phyloP scores from a whole-genome alignment of 2,329 filamentous ascomycete species.

The Fusarium sp. region DNA sequence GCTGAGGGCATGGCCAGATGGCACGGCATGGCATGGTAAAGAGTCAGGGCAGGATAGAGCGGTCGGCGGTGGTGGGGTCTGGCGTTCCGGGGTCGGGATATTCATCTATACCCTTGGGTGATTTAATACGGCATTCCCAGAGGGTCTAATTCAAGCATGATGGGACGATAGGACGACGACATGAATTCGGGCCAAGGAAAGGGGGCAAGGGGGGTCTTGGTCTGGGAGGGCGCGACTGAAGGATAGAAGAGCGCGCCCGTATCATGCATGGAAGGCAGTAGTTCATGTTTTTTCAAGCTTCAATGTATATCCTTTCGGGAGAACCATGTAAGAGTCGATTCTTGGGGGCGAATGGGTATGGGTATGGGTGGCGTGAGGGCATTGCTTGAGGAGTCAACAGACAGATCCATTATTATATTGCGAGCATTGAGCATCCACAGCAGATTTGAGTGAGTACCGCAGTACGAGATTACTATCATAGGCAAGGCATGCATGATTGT shows the following conservation, averaged over 20 bases:
- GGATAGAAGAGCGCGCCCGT: conserved; percentile 3
- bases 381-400: conserved; percentile 4
- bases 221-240: background rate
- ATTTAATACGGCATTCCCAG: conserved; percentile 40
- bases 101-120: conserved; percentile 39
- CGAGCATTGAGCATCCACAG: background rate
- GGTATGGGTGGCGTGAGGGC: background rate
- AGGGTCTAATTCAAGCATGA: conserved; percentile 44
- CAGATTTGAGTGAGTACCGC: background rate
- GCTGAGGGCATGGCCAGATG: background rate
- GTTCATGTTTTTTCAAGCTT: conserved; percentile 17
- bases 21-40: background rate
- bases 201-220: background rate
- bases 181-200: conserved; percentile 42
- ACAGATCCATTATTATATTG: background rate
- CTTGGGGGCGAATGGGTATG: background rate
- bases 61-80: conserved; percentile 13
- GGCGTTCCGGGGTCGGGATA: conserved; percentile 41
- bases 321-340: background rate
- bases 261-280: background rate
- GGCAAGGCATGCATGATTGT: background rate
- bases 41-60: background rate
- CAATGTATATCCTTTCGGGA: conserved; percentile 13
- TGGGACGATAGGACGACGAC: conserved; percentile 49
- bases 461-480: background rate